Conservation (phyloP, 805 yeast species). For the Jamesozyma lodderae region DNA sequence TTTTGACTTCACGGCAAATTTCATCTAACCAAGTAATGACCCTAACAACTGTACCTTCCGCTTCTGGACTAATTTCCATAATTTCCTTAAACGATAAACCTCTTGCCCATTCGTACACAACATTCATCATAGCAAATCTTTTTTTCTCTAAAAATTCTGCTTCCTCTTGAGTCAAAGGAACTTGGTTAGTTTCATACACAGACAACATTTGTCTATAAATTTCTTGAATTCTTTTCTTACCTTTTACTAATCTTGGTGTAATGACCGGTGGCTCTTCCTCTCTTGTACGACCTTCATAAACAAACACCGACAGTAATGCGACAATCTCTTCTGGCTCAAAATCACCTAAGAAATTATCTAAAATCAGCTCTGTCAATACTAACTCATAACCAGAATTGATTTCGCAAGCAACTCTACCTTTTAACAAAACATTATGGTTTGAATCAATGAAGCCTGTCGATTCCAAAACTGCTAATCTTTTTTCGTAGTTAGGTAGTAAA, state of each 20-base stretch:
- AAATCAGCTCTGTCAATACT: constrained; percentile 75
- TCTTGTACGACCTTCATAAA: constrained; percentile 70
- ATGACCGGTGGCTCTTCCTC: constrained; percentile 51
- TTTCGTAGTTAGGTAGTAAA: constrained; percentile 87
- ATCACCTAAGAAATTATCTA: constrained; percentile 87
- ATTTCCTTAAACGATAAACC: constrained; percentile 88
- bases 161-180: constrained; percentile 74
- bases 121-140: constrained; percentile 84
- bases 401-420: constrained; percentile 93
- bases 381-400: constrained; percentile 87
- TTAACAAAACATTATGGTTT: constrained; percentile 57
- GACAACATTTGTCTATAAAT: constrained; percentile 56
- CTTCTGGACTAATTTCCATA: constrained; percentile 79
- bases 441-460: constrained; percentile 75
- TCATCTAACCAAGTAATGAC: constrained; percentile 93
- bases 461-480: constrained; percentile 68
- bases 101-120: constrained; percentile 96
- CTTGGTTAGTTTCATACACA: constrained; percentile 59
- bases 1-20: constrained; percentile 86
- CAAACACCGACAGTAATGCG: constrained; percentile 86
- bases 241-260: constrained; percentile 75
- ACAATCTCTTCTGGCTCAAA: constrained; percentile 95
- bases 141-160: constrained; percentile 73
- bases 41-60: constrained; percentile 94
- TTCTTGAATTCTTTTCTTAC: constrained; percentile 55